Evolutionary conservation across 371 early-diverging fungal species (phyloP).

Genomic region (Mucor piriformis): DNA sequence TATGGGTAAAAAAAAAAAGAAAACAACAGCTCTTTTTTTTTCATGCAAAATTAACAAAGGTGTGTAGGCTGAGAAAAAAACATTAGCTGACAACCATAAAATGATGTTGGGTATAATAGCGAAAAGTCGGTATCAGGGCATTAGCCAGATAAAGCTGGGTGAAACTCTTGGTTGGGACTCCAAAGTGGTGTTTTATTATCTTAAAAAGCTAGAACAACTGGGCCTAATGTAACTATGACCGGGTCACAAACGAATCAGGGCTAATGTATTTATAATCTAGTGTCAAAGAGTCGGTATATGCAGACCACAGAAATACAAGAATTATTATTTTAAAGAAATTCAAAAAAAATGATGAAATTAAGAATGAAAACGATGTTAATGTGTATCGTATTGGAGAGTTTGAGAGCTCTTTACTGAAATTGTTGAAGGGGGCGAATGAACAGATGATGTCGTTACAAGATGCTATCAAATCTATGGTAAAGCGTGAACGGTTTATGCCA

Average conservation of each 20-base stretch:
- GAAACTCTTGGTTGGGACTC: conserved; percentile 7
- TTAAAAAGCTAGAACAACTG: conserved; percentile 16
- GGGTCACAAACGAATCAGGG: no score
- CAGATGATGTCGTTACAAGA: conserved; percentile 11
- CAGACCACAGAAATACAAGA: conserved; percentile 1
- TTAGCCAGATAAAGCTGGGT: conserved; percentile 11
- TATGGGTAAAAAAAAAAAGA: conserved; percentile 7
- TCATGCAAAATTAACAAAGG: neutral
- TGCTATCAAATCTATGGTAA: conserved; percentile 7
- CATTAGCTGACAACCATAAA: conserved; percentile 6
- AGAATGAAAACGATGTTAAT: neutral
- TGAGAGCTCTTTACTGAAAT: neutral
- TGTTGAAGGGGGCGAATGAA: conserved; percentile 3
- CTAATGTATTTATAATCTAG: conserved; percentile 1
- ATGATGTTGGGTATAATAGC: conserved; percentile 4
- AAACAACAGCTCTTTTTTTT: no score
- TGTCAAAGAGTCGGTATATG: conserved; percentile 13
- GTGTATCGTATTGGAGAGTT: conserved; percentile 6
- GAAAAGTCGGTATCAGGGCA: conserved; percentile 12
- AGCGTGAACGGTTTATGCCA: neutral
- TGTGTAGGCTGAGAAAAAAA: conserved; percentile 2
- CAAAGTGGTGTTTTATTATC: conserved; percentile 10
- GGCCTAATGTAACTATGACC: conserved; percentile 13
- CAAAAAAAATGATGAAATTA: neutral
- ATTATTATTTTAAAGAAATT: conserved; percentile 10